These are phyloP conservation scores for Alloascoidea africana DNA, from an alignment of 805 yeast species.

Conservation along the genomic window DNA sequence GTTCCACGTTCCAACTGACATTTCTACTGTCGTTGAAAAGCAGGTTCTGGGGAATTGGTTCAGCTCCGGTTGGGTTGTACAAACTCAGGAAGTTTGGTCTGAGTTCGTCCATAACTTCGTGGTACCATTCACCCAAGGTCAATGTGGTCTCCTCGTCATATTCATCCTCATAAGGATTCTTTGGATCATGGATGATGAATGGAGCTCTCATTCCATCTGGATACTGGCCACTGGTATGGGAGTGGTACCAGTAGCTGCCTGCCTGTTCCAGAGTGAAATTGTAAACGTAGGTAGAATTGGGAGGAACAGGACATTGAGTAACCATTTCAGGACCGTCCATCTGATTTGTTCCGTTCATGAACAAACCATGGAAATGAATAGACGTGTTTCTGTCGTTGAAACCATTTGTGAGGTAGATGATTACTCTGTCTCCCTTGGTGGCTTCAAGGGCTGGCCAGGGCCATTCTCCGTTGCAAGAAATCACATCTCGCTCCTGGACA, in stretches of 20 bases:
- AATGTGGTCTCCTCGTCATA: constrained; percentile 70
- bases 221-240: constrained; percentile 81
- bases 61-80: constrained; percentile 95
- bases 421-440: constrained; percentile 63
- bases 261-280: constrained; percentile 82
- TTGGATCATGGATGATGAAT: constrained; percentile 58
- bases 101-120: constrained; percentile 36
- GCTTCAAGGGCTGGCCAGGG: constrained; percentile 80
- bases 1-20: constrained; percentile 63
- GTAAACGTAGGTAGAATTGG: constrained; percentile 59
- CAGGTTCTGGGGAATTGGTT: constrained; percentile 79
- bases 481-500: constrained; percentile 28
- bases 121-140: constrained; percentile 82
- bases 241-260: constrained; percentile 96
- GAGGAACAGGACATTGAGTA: constrained; percentile 82
- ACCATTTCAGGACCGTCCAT: constrained; percentile 90
- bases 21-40: constrained; percentile 65
- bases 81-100: constrained; percentile 41
- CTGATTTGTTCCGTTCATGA: constrained; percentile 55
- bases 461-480: constrained; percentile 54
- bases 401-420: constrained; percentile 63
- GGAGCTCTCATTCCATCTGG: constrained; percentile 63
- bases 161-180: constrained; percentile 38
- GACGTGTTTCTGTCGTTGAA: constrained; percentile 55
- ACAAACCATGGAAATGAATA: constrained; percentile 89